Conservation (phyloP, 768 basidiomycete species). For the Tulasnella sp. region DNA sequence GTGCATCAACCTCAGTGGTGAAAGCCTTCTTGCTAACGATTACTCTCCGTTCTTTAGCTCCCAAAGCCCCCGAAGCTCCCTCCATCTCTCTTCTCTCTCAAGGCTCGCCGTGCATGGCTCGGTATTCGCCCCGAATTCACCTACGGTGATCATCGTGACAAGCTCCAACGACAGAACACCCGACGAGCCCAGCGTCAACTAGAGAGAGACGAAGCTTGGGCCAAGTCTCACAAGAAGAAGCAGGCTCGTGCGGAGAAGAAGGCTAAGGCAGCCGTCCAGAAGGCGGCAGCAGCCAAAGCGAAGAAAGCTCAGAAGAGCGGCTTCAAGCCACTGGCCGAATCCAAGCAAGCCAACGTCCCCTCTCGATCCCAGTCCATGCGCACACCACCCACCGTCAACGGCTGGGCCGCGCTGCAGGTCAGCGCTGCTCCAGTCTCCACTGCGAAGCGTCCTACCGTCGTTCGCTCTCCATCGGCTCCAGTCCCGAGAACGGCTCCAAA, state of each 20-base stretch:
- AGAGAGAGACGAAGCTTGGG: conserved; percentile 12
- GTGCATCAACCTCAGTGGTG: background rate
- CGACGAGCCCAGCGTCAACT: conserved; percentile 3
- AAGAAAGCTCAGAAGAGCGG: background rate
- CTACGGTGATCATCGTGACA: conserved; percentile 10
- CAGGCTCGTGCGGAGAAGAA: background rate
- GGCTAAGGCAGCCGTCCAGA: background rate
- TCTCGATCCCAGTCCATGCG: background rate
- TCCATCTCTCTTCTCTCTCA: conserved; percentile 2
- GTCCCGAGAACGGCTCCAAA: background rate
- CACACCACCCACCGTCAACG: background rate
- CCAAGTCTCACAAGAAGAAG: background rate
- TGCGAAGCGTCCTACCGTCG: background rate
- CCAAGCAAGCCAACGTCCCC: background rate
- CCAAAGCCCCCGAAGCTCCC: conserved; percentile 4
- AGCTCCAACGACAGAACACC: background rate
- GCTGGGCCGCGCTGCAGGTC: background rate
- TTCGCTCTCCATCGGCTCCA: background rate
- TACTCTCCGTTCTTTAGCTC: background rate
- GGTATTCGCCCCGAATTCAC: conserved; percentile 2
- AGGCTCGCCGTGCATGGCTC: conserved; percentile 6
- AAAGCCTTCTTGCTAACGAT: background rate
- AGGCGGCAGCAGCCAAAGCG: background rate
- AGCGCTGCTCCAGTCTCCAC: background rate
- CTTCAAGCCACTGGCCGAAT: background rate